These are phyloP conservation scores for Candida yuanshanica DNA, from an alignment of 805 yeast species.

Conservation along the genomic window DNA sequence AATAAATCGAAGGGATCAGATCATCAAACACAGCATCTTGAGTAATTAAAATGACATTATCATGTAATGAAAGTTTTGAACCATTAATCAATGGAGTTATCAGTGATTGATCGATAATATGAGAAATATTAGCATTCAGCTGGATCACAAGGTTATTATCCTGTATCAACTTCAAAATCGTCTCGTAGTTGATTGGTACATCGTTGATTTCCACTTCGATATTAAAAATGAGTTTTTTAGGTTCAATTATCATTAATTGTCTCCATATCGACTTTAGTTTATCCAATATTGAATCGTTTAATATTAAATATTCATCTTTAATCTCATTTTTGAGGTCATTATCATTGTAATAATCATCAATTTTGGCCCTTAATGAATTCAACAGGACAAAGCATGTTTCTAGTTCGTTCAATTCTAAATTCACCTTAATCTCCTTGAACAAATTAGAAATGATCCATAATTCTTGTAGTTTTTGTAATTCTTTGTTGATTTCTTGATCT, in stretches of 20 bases:
- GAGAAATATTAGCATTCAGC: constrained; percentile 11
- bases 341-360: constrained; percentile 3
- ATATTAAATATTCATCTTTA: constrained; percentile 4
- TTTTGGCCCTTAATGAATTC: constrained; percentile 13
- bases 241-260: constrained; percentile 7
- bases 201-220: constrained; percentile 18
- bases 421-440: constrained; percentile 20
- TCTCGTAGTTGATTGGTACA: constrained; percentile 8
- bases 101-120: constrained; percentile 12
- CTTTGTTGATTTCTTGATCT: constrained; percentile 14
- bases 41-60: constrained; percentile 3
- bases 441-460: constrained; percentile 21
- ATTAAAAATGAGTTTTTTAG: constrained; percentile 9
- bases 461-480: constrained; percentile 17
- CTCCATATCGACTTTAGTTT: constrained; percentile 12
- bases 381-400: constrained; percentile 20
- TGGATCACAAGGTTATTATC: constrained; percentile 5
- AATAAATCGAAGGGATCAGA: constrained; percentile 12
- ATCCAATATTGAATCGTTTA: constrained; percentile 4
- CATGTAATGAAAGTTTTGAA: constrained; percentile 2
- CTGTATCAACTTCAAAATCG: constrained; percentile 9
- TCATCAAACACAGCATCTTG: neutral
- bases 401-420: constrained; percentile 20
- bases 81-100: constrained; percentile 8
- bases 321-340: neutral